Conservation (phyloP, 768 basidiomycete genomes). For the Hygrocybe coccinea region DNA sequence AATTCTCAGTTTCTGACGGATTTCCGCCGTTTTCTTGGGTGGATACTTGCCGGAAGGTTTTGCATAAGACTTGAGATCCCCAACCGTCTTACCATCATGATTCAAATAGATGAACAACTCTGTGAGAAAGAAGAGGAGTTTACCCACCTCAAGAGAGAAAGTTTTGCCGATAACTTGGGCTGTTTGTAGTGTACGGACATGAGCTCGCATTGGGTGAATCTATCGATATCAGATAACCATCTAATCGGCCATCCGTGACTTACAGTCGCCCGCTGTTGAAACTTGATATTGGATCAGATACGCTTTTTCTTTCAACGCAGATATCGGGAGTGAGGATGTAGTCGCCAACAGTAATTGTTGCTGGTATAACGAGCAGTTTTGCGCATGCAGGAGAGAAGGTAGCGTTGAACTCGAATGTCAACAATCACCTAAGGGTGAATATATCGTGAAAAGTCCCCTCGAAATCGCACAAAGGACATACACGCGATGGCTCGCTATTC, state of each 20-base stretch:
- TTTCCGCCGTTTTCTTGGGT: conserved; percentile 41
- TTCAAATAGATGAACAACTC: too few relatives aligned
- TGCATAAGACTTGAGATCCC: conserved; percentile 62
- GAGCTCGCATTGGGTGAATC: too few relatives aligned
- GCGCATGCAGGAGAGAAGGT: conserved; percentile 86
- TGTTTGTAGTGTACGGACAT: too few relatives aligned
- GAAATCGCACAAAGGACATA: conserved; percentile 19
- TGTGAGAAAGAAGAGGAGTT: too few relatives aligned
- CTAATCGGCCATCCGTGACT: too few relatives aligned
- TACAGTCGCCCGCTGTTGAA: too few relatives aligned
- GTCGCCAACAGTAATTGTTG: conserved; percentile 91
- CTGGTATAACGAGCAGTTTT: conserved; percentile 75
- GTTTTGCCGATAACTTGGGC: too few relatives aligned
- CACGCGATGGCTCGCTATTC: conserved; percentile 60
- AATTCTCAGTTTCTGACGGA: conserved; percentile 37
- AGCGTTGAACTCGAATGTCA: conserved; percentile 90
- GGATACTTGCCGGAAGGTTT: conserved; percentile 59
- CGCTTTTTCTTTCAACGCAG: conserved; percentile 92
- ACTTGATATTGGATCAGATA: conserved; percentile 72
- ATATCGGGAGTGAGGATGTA: conserved; percentile 95
- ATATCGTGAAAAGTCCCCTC: not conserved
- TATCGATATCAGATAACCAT: too few relatives aligned
- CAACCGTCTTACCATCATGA: conserved; percentile 52
- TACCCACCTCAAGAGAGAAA: too few relatives aligned
- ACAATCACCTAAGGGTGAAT: conserved; percentile 71